Base-by-base conservation (phyloP, 345 rosid genomes). In the Alliaria petiolata region DNA sequence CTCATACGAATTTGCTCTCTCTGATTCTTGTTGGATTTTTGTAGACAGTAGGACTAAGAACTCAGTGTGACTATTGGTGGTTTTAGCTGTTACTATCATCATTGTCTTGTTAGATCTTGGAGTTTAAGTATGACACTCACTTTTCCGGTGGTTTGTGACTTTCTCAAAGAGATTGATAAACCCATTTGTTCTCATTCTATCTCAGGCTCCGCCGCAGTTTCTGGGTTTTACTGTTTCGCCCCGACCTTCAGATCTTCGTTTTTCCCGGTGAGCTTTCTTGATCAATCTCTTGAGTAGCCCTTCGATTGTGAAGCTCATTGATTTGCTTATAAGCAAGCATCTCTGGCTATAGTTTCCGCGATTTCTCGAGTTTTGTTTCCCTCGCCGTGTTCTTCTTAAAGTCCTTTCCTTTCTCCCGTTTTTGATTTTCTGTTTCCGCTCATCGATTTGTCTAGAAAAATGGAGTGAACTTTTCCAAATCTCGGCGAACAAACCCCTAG, bases 191-290 rank as follows among this genome's bases (percentile, higher is more conserved):
- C n/a, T n/a, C n/a, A n/a, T n/a, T n/a, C n/a, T n/a, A n/a, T n/a
- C n/a, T n/a, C n/a, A n/a, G n/a, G 53, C 39, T 33, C 33, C 8
- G 45, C 35, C 36, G 10, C 11, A 25, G 34, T 54, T 19, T 38
- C 53, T 46, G 43, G 2, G 52, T 43, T 43, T 28, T n/a, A 4
- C 49, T 59, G 15, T 47, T 10, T n/a, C 6, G 16, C 44, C 15
- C 39, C 52, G 44, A 31, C 19, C 34, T 57, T 36, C 45, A 56
- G 73, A 56, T 57, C 73, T 57, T 69, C 13, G 7, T 69, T 46
- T n/a, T 28, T 5, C 9, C 51, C 67, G 66, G 75, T 70, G 25
- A 60, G 74, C 4, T 12, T 46, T 58, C 31, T 58, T 70, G 31
- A 36, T 36, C 74, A 11, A 0, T n/a, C n/a, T n/a, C n/a, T n/a